These are phyloP conservation scores for Phytophthora pluvialis DNA, from an alignment of 352 stramenopile genomes.

Conservation along the genomic window DNA sequence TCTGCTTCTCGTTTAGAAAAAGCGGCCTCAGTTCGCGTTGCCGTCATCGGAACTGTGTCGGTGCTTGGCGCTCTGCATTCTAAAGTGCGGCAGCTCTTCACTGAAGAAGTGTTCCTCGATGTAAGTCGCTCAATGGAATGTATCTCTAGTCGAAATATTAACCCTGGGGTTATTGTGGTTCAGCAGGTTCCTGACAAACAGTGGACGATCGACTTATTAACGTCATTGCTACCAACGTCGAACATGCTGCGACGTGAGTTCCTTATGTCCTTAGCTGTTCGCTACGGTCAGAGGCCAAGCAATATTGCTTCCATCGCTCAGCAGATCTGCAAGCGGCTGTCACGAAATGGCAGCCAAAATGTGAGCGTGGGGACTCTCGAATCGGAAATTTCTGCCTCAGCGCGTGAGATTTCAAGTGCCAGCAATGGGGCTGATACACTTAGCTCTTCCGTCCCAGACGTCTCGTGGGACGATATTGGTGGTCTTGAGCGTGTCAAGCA, in stretches of 20 bases:
- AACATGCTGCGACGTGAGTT: conserved; percentile 51
- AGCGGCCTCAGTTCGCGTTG: conserved; percentile 40
- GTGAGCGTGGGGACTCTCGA: conserved; percentile 31
- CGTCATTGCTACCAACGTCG: conserved; percentile 43
- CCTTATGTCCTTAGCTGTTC: conserved; percentile 64
- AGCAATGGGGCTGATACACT: conserved; percentile 44
- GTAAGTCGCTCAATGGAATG: conserved; percentile 37
- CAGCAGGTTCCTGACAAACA: conserved; percentile 61
- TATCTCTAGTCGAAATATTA: background rate
- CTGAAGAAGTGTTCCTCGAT: conserved; percentile 74
- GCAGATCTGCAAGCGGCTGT: conserved; percentile 37
- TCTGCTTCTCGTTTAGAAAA: conserved; percentile 30
- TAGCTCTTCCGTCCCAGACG: conserved; percentile 58
- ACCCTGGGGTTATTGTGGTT: background rate
- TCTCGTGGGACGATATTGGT: conserved; percentile 81
- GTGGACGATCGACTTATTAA: conserved; percentile 59
- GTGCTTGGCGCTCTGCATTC: conserved; percentile 56
- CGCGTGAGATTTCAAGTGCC: conserved; percentile 50
- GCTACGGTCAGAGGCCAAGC: conserved; percentile 81
- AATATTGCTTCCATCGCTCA: conserved; percentile 67
- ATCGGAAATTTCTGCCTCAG: conserved; percentile 51
- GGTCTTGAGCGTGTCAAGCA: conserved; percentile 77
- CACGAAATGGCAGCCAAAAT: conserved; percentile 9
- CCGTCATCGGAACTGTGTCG: conserved; percentile 71
- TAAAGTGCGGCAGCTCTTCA: conserved; percentile 79